Conservation (phyloP, 306 rosid genomes). For the Ormosia semicastrata region DNA sequence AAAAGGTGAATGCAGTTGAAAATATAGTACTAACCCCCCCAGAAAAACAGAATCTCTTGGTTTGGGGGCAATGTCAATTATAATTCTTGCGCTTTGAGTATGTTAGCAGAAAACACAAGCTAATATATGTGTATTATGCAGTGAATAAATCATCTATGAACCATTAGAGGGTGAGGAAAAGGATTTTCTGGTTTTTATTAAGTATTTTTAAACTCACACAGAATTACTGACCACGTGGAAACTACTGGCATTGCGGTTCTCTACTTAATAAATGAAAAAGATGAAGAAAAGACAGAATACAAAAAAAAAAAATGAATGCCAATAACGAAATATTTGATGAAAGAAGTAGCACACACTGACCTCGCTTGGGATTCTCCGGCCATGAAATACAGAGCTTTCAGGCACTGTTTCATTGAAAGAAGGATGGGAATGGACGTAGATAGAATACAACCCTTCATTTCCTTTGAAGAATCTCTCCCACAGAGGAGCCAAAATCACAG, state of each 20-base stretch:
- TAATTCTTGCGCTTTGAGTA: neutral
- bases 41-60: neutral
- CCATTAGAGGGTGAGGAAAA: neutral
- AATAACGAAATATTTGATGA: neutral
- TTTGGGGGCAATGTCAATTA: neutral
- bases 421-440: constrained; percentile 71
- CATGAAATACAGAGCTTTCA: constrained; percentile 51
- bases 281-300: neutral
- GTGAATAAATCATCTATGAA: neutral
- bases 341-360: constrained; percentile 32
- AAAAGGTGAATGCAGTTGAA: neutral
- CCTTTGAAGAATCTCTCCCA: constrained; percentile 84
- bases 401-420: constrained; percentile 46
- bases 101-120: neutral
- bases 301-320: neutral
- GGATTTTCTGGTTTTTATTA: neutral
- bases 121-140: no score
- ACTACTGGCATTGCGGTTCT: neutral
- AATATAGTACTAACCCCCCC: neutral
- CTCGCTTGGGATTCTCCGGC: constrained; percentile 77
- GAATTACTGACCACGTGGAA: neutral
- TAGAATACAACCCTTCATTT: constrained; percentile 53
- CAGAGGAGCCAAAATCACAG: constrained; percentile 61
- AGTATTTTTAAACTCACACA: neutral
- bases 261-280: no score